Evolutionary conservation across 306 rosid genomes (phyloP).

Genomic region (Cicer judaicum): DNA sequence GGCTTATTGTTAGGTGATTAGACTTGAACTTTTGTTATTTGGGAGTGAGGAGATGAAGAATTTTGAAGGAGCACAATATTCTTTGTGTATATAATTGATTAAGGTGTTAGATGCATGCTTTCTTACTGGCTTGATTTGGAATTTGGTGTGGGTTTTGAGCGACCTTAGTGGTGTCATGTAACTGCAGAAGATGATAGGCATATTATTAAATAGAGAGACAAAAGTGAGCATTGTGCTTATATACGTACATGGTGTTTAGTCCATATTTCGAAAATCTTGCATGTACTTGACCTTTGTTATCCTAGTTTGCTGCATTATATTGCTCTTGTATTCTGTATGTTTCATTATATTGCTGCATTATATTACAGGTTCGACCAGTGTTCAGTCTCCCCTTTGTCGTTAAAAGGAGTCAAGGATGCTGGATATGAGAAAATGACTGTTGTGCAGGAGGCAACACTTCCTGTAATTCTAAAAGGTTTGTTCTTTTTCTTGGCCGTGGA

Average conservation of each 20-base stretch:
- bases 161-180: background rate
- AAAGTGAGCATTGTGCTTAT: slow-evolving; percentile 17
- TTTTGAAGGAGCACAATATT: slow-evolving; percentile 22
- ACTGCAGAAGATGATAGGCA: slow-evolving; percentile 24
- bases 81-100: slow-evolving; percentile 5
- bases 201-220: slow-evolving; percentile 37
- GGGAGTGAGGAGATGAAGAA: background rate
- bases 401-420: slow-evolving; percentile 88
- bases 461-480: slow-evolving; percentile 81
- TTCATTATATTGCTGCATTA: slow-evolving; percentile 38
- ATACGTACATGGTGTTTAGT: slow-evolving; percentile 5
- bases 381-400: slow-evolving; percentile 71
- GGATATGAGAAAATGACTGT: slow-evolving; percentile 96
- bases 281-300: background rate
- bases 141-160: slow-evolving; percentile 36
- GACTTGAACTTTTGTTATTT: background rate
- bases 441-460: slow-evolving; percentile 98
- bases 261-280: slow-evolving; percentile 9
- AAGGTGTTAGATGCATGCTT: slow-evolving; percentile 12
- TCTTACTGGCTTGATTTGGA: slow-evolving; percentile 30
- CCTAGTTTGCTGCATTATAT: slow-evolving; percentile 24
- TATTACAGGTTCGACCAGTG: slow-evolving; percentile 79
- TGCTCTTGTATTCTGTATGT: slow-evolving; percentile 5
- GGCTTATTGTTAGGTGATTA: background rate
- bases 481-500: slow-evolving; percentile 29